Conservation (phyloP, 352 stramenopile species). For the Thraustochytrium striatum region DNA sequence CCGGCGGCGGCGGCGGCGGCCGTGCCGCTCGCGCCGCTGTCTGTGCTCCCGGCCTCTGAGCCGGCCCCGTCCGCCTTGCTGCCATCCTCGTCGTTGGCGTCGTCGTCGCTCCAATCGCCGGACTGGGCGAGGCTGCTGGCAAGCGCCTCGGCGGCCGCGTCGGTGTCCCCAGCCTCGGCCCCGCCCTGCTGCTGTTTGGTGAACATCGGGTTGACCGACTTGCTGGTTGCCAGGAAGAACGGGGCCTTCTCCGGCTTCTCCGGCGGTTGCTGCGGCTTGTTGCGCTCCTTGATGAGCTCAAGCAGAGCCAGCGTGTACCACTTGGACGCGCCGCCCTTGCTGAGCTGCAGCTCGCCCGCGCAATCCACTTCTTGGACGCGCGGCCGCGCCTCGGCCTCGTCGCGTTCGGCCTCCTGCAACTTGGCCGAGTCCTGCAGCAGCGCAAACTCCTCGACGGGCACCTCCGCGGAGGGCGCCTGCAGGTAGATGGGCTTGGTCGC, state of each 20-base stretch:
- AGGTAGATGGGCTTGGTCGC: slow-evolving; percentile 72
- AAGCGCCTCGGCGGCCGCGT: background rate
- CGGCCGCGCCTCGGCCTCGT: slow-evolving; percentile 59
- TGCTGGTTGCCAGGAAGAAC: slow-evolving; percentile 80
- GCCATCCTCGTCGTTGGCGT: background rate
- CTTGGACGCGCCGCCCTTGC: slow-evolving; percentile 66
- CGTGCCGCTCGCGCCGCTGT: too few relatives aligned
- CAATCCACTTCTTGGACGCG: slow-evolving; percentile 61
- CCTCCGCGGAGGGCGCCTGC: slow-evolving; percentile 69
- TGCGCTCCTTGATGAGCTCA: slow-evolving; percentile 85
- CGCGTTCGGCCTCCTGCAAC: background rate
- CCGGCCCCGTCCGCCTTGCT: too few relatives aligned
- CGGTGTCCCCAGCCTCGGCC: background rate
- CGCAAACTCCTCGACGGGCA: background rate
- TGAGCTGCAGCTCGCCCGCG: slow-evolving; percentile 66
- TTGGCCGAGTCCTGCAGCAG: background rate
- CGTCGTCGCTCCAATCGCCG: slow-evolving; percentile 34
- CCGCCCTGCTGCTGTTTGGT: background rate
- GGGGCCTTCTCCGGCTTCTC: slow-evolving; percentile 81
- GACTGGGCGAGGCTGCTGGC: background rate
- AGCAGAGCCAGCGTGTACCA: slow-evolving; percentile 79
- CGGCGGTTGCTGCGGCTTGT: slow-evolving; percentile 79
- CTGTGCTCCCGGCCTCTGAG: too few relatives aligned
- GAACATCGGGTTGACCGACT: slow-evolving; percentile 28
- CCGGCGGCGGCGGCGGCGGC: background rate